Evolutionary conservation across 768 basidiomycete genomes (phyloP).

Genomic region (Mrakia gelida): DNA sequence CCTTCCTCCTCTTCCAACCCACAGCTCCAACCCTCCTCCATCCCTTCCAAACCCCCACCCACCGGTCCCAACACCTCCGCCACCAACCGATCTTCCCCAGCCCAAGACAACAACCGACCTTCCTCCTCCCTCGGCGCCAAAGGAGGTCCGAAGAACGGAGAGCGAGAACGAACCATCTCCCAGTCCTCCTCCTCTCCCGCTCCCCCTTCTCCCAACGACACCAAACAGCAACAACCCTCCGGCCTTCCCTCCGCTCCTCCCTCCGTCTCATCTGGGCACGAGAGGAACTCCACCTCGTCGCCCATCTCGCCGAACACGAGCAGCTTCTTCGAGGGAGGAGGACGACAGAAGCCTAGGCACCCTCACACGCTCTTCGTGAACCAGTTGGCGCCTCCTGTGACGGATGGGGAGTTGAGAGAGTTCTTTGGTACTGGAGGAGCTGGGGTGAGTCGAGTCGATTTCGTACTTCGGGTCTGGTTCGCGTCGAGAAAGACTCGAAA

Average conservation of each 20-base stretch:
- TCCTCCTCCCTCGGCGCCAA: not conserved
- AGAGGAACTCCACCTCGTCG: not conserved
- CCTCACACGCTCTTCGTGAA: conserved; percentile 68
- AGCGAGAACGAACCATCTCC: not conserved
- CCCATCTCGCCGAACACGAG: conserved; percentile 8
- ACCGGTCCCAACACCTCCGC: not conserved
- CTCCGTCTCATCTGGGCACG: conserved; percentile 32
- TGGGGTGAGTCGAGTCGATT: conserved; percentile 57
- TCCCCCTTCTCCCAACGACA: not conserved
- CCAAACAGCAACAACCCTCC: not conserved
- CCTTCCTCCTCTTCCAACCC: not conserved
- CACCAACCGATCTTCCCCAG: not conserved
- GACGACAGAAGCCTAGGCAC: not conserved
- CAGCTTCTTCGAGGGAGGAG: not conserved
- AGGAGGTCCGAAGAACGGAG: not conserved
- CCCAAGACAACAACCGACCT: not conserved
- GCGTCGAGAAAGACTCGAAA: not conserved
- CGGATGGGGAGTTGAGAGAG: conserved; percentile 64
- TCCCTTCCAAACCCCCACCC: conserved; percentile 3
- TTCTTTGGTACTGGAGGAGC: conserved; percentile 69
- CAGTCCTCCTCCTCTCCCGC: not conserved
- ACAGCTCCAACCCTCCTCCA: not conserved
- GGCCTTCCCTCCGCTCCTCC: conserved; percentile 31
- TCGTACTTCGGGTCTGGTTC: not conserved
- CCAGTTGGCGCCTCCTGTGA: conserved; percentile 52